phyloP scores from a whole-genome alignment of 2,329 filamentous ascomycete genomes.

The Fusarium xylarioides region DNA sequence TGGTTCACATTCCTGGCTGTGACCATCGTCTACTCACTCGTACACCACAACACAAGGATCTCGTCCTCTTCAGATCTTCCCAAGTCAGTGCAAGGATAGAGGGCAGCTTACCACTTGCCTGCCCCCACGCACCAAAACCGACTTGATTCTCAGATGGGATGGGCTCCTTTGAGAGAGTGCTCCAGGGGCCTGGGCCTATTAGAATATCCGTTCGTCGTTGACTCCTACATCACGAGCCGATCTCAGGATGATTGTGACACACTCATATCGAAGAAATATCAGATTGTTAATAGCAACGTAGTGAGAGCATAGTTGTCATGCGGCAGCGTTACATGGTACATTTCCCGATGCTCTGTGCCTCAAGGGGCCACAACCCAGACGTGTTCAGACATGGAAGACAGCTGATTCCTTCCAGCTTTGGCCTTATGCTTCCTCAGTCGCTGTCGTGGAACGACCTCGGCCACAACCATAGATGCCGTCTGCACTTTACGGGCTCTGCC shows the following conservation, averaged over 20 bases:
- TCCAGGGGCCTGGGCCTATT: conserved; percentile 17
- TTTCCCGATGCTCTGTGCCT: not conserved
- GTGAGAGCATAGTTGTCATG: not conserved
- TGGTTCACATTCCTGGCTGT: not conserved
- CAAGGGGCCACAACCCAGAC: not conserved
- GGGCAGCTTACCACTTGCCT: conserved; percentile 8
- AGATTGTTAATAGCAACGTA: not conserved
- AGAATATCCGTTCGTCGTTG: not conserved
- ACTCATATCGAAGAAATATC: conserved; percentile 7
- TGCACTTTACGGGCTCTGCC: conserved; percentile 32
- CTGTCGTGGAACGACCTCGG: conserved; percentile 25
- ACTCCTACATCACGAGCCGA: conserved; percentile 9
- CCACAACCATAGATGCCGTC: conserved; percentile 20
- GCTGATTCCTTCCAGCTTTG: conserved; percentile 3
- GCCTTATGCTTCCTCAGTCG: conserved; percentile 2
- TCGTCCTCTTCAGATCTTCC: conserved; percentile 23
- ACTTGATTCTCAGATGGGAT: conserved; percentile 8
- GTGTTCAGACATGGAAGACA: conserved; percentile 1
- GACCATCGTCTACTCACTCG: not conserved
- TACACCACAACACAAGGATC: conserved; percentile 1
- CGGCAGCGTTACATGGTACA: not conserved
- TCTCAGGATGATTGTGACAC: conserved; percentile 10
- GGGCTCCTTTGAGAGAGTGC: not conserved
- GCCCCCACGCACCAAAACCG: conserved; percentile 25
- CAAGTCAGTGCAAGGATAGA: conserved; percentile 3